A percentile compares a stretch with the other conserved stretches of the same genome.
Conservation (phyloP, 106 monocot species). For the Dendrobium huoshanense region DNA sequence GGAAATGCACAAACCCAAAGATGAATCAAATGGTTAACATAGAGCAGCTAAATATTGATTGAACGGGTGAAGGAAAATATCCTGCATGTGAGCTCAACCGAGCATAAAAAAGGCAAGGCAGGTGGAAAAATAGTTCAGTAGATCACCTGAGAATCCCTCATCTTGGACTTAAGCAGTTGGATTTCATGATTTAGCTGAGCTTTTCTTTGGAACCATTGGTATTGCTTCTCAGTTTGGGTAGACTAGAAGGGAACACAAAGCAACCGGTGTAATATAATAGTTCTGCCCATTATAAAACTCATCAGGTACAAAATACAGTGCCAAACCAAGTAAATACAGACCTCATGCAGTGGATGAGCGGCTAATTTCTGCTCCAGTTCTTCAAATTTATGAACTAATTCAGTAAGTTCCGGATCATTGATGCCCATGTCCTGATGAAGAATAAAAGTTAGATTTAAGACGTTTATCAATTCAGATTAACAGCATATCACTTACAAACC, state of each 20-base stretch:
- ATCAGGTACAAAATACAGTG: slow-evolving; percentile 2
- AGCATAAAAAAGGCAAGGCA: not conserved
- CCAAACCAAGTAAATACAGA: slow-evolving; percentile 15
- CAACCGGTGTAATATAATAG: not conserved
- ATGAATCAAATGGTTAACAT: not conserved
- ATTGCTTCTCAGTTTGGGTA: slow-evolving; percentile 83
- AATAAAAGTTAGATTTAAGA: not conserved
- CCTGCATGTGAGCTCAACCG: not conserved
- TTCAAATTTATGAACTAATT: slow-evolving; percentile 47
- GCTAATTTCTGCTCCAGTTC: slow-evolving; percentile 75
- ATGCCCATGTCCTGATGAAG: slow-evolving; percentile 60
- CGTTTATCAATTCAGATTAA: not conserved
- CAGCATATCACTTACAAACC: not conserved
- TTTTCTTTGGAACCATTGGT: slow-evolving; percentile 89
- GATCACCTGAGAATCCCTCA: slow-evolving; percentile 90
- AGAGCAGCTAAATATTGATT: not conserved
- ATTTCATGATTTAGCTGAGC: slow-evolving; percentile 96
- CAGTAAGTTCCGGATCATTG: slow-evolving; percentile 42
- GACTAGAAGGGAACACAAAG: slow-evolving; percentile 32
- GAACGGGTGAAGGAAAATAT: not conserved
- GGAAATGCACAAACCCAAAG: not conserved
- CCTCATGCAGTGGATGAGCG: slow-evolving; percentile 87
- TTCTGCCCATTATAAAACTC: not conserved
- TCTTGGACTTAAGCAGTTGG: slow-evolving; percentile 80
- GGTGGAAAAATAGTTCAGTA: not conserved